Percentiles rank a stretch among this genome's conserved stretches.
Conservation (phyloP, 2,329 filamentous ascomycete species). For the Lecanosticta acicola region DNA sequence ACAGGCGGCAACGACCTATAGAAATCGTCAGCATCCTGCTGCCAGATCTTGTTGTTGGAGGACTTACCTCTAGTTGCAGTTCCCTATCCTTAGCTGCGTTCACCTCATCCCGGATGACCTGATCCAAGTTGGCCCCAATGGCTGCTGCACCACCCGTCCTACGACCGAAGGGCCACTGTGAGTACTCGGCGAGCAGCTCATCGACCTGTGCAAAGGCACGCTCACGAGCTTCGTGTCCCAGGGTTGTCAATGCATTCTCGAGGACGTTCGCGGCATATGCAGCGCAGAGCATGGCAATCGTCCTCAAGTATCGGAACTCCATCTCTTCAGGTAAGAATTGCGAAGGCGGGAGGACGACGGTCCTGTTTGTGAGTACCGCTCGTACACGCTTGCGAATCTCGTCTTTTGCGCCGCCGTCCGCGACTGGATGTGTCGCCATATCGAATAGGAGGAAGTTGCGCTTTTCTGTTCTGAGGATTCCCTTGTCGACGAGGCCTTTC, state of each 20-base stretch:
- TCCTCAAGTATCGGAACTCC: slow-evolving; percentile 88
- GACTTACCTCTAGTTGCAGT: slow-evolving; percentile 81
- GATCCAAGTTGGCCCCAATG: slow-evolving; percentile 86
- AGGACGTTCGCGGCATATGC: slow-evolving; percentile 97
- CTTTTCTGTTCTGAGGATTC: slow-evolving; percentile 96
- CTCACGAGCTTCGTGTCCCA: slow-evolving; percentile 91
- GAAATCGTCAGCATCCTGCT: slow-evolving; percentile 22
- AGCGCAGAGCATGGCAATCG: slow-evolving; percentile 93
- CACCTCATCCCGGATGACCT: slow-evolving; percentile 81
- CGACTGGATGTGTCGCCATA: slow-evolving; percentile 98
- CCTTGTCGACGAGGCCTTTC: slow-evolving; percentile 97
- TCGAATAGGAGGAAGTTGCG: slow-evolving; percentile 99
- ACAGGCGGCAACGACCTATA: slow-evolving; percentile 79
- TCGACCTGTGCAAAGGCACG: slow-evolving; percentile 95
- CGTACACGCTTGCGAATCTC: slow-evolving; percentile 91
- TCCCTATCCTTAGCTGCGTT: slow-evolving; percentile 86
- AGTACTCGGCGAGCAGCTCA: slow-evolving; percentile 90
- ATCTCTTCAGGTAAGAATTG: slow-evolving; percentile 91
- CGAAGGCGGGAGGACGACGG: slow-evolving; percentile 78
- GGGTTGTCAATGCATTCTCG: slow-evolving; percentile 90
- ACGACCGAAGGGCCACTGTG: slow-evolving; percentile 92
- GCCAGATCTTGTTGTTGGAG: slow-evolving; percentile 1
- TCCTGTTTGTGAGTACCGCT: slow-evolving; percentile 87
- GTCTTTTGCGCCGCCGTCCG: slow-evolving; percentile 93
- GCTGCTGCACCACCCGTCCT: slow-evolving; percentile 70